phyloP scores from a whole-genome alignment of 257 asterid genomes.

The Solanum tacnaense region DNA sequence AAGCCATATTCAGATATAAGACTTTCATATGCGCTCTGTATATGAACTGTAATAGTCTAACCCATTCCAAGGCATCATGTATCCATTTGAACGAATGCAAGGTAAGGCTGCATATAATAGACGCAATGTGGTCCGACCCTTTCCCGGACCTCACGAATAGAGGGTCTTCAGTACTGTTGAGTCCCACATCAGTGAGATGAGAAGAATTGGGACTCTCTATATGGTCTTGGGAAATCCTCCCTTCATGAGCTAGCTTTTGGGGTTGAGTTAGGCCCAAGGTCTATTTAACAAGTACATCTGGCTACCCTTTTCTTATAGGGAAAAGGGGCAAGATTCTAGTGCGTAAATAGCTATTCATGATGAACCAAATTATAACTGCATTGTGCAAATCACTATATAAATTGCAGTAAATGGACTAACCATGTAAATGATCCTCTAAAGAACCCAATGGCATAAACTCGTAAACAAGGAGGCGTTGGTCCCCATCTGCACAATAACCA shows the following conservation, averaged over 20 bases:
- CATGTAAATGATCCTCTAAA: slow-evolving; percentile 95
- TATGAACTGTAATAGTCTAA: not conserved
- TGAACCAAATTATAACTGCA: not conserved
- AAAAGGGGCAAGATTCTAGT: not conserved
- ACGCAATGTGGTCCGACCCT: not conserved
- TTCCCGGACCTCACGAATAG: not conserved
- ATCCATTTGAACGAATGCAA: not conserved
- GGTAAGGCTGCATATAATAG: not conserved
- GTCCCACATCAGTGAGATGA: not conserved
- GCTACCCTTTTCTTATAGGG: not conserved
- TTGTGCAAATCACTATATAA: not conserved
- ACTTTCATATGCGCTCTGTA: not conserved
- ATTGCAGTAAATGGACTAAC: slow-evolving; percentile 29
- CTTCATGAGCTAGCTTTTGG: not conserved
- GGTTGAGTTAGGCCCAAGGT: not conserved
- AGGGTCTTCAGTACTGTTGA: not conserved
- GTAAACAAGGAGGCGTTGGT: slow-evolving; percentile 91
- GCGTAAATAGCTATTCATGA: not conserved
- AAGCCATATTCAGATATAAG: not conserved
- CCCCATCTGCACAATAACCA: slow-evolving; percentile 98
- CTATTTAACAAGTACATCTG: not conserved
- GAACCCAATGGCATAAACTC: slow-evolving; percentile 97
- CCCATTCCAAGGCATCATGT: not conserved
- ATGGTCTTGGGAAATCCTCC: not conserved
- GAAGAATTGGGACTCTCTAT: not conserved